Evolutionary conservation across 2,329 filamentous ascomycete species (phyloP), one percentile per base, ranked within the genome.

Genomic region (Lasiodiplodia sp.): DNA sequence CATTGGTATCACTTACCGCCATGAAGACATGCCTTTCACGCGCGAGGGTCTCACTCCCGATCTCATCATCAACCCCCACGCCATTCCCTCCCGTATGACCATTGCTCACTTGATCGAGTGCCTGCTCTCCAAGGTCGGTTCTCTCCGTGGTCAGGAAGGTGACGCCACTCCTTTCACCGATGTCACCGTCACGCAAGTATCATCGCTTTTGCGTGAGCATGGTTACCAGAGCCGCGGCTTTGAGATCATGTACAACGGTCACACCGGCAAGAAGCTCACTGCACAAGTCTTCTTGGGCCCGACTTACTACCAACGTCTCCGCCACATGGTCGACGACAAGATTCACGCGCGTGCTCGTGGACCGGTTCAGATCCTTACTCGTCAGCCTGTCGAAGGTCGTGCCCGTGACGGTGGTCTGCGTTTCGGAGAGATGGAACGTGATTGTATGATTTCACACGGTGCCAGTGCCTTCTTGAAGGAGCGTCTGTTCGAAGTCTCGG

Each of bases 401-500:
- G 96, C 96, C 3, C 87, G 96, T 82, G 96, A 99, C 79, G 96
- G 96, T 87, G 96, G 96, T 85, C 87, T 99, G 55, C 95, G 96
- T 79, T 99, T 99, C 89, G 96, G 96, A 90, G 96, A 99, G 86
- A 99, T 99, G 96, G 96, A 99, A 83, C 95, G 96, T 84, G 96
- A 99, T 88, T 99, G 96, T 81, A 99, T 99, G 96, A 99, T 99
- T 85, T 94, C 96, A n/a, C 96, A 99, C 80, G 96, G 96, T 79
- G 96, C 96, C 3, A 95, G 93, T 67, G 91, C 94, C 1, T 99
- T 99, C 87, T 83, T 99, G 78, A 99, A 99, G 84, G 96, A 99
- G 85, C 90, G 96, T 76, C 83, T 99, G 69, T 97, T 99, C 76
- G 95, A 98, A 79, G 96, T 99, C 63, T 97, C 93, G 66, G 96